Evolutionary conservation across 129 eudicot species (phyloP), one percentile per base, ranked within the genome.

Genomic region (Glebionis coronaria): DNA sequence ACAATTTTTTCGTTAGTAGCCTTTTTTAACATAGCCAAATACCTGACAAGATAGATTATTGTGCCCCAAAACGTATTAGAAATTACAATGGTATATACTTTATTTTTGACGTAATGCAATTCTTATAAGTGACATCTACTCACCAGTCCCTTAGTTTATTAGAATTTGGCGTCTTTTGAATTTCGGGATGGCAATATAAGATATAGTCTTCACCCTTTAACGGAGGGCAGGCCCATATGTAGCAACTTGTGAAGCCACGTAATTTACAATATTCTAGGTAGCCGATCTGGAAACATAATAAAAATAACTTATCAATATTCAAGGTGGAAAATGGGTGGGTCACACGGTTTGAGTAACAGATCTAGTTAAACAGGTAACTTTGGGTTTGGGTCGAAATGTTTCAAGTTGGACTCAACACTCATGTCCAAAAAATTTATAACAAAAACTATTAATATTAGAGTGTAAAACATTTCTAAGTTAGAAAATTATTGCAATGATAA

Each of bases 201-300:
- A 93, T 93, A 79, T 89, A 89, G 63, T 93, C 99, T 87, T 93
- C 99, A 28, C 97, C 99, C 88, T 89, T 93, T 50, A 89, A 63
- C 18, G 97, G 99, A 64, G 97, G 99, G 78, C 97, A 93, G 14
- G 99, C 99, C 99, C 99, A 93, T 73, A 93, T 93, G 60, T 93
- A 93, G 80, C 99, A 93, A 84, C 99, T 89, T 21, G 97, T 80
- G 79, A 93, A 93, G 71, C 99, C 99, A 46, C 99, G 90, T 59
- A 47, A 65, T 73, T 89, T 89, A 80, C 97, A 93, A 62, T 89
- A 87, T 61, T 93, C 99, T 21, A 93, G 72, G 63, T 93, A 93
- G 35, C 97, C 97, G 65, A 93, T 93, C 98, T 92, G 85, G 16
- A 63, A 65, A 19, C 60, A 62, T 47, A 64, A 50, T 57, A 28